phyloP scores from a whole-genome alignment of 148 eudicot genomes.

The Rhododendron molle region DNA sequence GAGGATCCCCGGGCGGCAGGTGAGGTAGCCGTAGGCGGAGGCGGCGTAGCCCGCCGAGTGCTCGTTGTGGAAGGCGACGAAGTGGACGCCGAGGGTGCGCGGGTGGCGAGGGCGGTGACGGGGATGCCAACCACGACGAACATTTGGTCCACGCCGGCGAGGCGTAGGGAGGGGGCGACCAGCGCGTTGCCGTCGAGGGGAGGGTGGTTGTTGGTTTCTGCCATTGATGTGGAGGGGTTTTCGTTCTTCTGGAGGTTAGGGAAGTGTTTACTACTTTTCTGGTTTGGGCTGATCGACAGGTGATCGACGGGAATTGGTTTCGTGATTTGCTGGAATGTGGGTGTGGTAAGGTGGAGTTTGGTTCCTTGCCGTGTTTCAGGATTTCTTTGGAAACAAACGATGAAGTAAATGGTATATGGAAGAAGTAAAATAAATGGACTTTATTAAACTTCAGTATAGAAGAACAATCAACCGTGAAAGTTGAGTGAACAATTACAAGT shows the following conservation, averaged over 20 bases:
- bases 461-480: too few relatives aligned
- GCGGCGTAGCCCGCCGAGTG: conserved; percentile 99
- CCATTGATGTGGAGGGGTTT: conserved; percentile 17
- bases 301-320: too few relatives aligned
- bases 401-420: too few relatives aligned
- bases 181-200: conserved; percentile 62
- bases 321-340: too few relatives aligned
- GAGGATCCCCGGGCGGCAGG: conserved; percentile 74
- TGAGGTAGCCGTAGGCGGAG: conserved; percentile 88
- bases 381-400: too few relatives aligned
- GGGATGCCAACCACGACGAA: conserved; percentile 98
- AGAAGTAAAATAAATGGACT: too few relatives aligned
- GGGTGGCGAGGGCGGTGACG: conserved; percentile 82
- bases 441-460: too few relatives aligned
- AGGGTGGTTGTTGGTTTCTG: conserved; percentile 16
- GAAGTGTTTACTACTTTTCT: too few relatives aligned
- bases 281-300: too few relatives aligned
- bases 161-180: conserved; percentile 53
- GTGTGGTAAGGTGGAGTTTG: too few relatives aligned
- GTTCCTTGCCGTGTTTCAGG: too few relatives aligned
- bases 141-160: conserved; percentile 62
- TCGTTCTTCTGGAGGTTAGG: not conserved
- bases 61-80: conserved; percentile 98
- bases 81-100: conserved; percentile 72
- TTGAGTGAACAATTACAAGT: too few relatives aligned